Evolutionary conservation across 345 rosid species (phyloP).

Genomic region (Populus pruinosa): DNA sequence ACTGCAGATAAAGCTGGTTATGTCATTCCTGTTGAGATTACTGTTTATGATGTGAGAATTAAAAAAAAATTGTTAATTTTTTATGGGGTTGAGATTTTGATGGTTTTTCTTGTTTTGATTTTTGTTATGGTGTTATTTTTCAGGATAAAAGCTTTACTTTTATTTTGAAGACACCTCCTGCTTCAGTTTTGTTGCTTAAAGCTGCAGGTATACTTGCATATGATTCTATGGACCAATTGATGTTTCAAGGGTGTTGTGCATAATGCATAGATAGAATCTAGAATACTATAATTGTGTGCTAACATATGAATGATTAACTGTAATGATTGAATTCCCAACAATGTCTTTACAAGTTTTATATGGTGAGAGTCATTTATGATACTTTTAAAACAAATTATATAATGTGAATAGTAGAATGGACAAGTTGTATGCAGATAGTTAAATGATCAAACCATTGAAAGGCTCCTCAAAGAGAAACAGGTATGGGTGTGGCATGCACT

Average conservation of each 20-base stretch:
- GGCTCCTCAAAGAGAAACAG: background rate
- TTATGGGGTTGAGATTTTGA: background rate
- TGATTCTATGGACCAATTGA: background rate
- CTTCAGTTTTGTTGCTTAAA: constrained; percentile 87
- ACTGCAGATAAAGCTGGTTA: constrained; percentile 96
- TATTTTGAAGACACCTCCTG: constrained; percentile 92
- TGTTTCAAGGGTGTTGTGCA: background rate
- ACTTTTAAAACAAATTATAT: background rate
- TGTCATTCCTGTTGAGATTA: constrained; percentile 91
- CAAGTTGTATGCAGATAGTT: background rate
- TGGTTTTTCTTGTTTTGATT: background rate
- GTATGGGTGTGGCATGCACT: background rate
- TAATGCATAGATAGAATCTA: background rate
- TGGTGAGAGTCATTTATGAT: background rate
- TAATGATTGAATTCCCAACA: background rate
- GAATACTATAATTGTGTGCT: too few species aligned
- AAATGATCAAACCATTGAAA: background rate
- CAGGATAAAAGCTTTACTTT: constrained; percentile 97
- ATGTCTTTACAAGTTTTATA: background rate
- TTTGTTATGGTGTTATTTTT: constrained; percentile 14
- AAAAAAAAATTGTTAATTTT: background rate
- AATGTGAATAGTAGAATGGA: background rate
- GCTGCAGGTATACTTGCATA: constrained; percentile 65
- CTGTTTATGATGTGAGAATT: constrained; percentile 72
- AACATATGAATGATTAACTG: background rate